These are phyloP conservation scores for Royoungia palumana DNA, from an alignment of 768 basidiomycete genomes.

Conservation along the genomic window DNA sequence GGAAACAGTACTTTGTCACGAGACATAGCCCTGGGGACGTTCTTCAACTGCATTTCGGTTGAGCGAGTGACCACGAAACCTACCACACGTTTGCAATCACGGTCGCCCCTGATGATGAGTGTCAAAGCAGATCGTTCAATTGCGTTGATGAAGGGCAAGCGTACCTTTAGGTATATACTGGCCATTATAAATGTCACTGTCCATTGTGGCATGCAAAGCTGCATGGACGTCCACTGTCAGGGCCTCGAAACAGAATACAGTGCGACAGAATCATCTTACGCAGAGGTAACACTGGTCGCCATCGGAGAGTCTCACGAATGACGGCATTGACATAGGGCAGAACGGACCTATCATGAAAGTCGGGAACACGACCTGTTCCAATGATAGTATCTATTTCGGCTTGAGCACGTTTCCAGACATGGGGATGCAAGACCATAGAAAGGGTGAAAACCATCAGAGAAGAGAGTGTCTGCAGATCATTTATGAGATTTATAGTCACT, in stretches of 20 bases:
- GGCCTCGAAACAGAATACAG: no score
- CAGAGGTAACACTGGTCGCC: background rate
- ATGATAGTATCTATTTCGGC: background rate
- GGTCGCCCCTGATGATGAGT: conserved; percentile 11
- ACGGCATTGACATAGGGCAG: conserved; percentile 10
- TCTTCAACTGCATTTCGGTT: no score
- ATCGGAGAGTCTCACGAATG: conserved; percentile 5
- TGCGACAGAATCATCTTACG: background rate
- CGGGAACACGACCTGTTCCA: background rate
- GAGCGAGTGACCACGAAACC: background rate
- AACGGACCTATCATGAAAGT: conserved; percentile 1
- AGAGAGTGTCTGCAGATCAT: background rate
- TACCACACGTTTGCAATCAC: conserved; percentile 14
- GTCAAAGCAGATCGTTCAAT: no score
- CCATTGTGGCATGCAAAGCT: conserved; percentile 6
- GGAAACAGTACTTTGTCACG: background rate
- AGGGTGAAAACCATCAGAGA: conserved; percentile 2
- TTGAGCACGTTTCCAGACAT: conserved; percentile 3
- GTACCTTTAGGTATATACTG: conserved; percentile 32
- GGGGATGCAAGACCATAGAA: conserved; percentile 5
- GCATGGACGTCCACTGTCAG: background rate
- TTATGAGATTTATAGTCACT: background rate
- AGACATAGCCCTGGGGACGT: background rate
- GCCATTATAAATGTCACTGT: conserved; percentile 32
- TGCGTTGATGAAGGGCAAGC: background rate